Percentiles rank a stretch among this genome's conserved stretches.
Evolutionary conservation across 2,329 filamentous ascomycete genomes (phyloP).

Genomic region (Apiospora marii): DNA sequence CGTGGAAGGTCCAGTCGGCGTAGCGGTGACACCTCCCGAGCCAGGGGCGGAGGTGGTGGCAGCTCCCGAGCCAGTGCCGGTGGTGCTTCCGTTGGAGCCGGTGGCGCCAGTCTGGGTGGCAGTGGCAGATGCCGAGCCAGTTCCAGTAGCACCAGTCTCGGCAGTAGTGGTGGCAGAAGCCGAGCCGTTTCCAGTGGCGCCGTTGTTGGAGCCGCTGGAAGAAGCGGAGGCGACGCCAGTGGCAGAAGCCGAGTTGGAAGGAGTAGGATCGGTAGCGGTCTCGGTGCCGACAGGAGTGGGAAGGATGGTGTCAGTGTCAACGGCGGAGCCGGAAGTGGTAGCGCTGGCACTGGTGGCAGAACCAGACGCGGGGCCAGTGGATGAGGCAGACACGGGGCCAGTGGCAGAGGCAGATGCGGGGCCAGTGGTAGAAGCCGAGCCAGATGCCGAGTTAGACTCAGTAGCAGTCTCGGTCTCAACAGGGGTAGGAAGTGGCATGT

Average conservation of each 20-base stretch:
- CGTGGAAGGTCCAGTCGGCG: too few relatives aligned
- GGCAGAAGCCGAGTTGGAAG: background rate
- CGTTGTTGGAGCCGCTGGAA: constrained; percentile 33
- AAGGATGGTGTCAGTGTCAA: background rate
- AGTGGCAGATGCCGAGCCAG: too few relatives aligned
- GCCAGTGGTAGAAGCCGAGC: background rate
- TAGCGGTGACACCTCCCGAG: background rate
- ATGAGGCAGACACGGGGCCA: background rate
- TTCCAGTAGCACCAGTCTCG: constrained; percentile 48
- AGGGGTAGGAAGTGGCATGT: background rate
- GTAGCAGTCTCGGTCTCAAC: background rate
- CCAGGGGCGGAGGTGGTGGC: background rate
- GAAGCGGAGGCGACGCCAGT: constrained; percentile 29
- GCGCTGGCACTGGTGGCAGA: background rate
- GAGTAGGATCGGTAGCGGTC: too few relatives aligned
- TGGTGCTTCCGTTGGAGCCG: constrained; percentile 23
- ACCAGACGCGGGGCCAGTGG: too few relatives aligned
- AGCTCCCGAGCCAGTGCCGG: background rate
- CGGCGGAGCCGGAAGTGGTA: background rate
- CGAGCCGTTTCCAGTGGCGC: constrained; percentile 31
- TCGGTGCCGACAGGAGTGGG: background rate
- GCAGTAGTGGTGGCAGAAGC: background rate
- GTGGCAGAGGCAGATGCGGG: background rate
- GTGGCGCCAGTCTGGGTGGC: constrained; percentile 41
- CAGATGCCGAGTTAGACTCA: too few relatives aligned